Percentiles rank a stretch among this genome's conserved stretches.
Evolutionary conservation across 129 eudicot genomes (phyloP).

Genomic region (Oenanthe sinensis): DNA sequence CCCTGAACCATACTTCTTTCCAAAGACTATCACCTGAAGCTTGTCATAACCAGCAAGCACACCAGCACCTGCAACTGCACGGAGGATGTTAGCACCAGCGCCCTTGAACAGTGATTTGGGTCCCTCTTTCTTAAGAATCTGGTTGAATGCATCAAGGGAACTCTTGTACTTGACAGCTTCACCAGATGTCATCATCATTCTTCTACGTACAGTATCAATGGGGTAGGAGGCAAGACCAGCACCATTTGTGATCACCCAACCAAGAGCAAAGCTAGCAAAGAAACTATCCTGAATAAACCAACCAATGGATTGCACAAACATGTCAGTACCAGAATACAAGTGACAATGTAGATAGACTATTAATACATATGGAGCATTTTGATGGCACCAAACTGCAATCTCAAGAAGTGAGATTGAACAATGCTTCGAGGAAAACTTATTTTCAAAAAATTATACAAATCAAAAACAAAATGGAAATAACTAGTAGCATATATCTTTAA

Average conservation of each 20-base stretch:
- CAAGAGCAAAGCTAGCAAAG: slow-evolving; percentile 20
- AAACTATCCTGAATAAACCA: slow-evolving; percentile 12
- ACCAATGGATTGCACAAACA: neutral
- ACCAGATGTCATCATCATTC: slow-evolving; percentile 19
- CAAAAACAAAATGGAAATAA: neutral
- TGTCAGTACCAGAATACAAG: neutral
- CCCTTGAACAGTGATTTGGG: slow-evolving; percentile 17
- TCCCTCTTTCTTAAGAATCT: slow-evolving; percentile 19
- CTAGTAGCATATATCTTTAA: neutral
- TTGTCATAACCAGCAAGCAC: slow-evolving; percentile 79
- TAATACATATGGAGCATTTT: neutral
- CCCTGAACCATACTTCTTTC: slow-evolving; percentile 83
- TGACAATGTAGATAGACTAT: neutral
- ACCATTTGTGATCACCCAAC: slow-evolving; percentile 18
- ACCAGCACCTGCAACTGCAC: slow-evolving; percentile 89
- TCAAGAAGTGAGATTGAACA: neutral
- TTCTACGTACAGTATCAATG: slow-evolving; percentile 17
- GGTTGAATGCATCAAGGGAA: slow-evolving; percentile 12
- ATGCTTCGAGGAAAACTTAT: neutral
- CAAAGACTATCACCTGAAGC: slow-evolving; percentile 66
- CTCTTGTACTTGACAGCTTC: slow-evolving; percentile 20
- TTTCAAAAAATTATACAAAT: neutral
- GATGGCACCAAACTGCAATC: neutral
- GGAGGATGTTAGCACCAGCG: slow-evolving; percentile 42
- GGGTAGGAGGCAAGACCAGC: slow-evolving; percentile 19